Base-by-base conservation (phyloP, 371 early-diverging fungal genomes). In the Smittium mucronatum region DNA sequence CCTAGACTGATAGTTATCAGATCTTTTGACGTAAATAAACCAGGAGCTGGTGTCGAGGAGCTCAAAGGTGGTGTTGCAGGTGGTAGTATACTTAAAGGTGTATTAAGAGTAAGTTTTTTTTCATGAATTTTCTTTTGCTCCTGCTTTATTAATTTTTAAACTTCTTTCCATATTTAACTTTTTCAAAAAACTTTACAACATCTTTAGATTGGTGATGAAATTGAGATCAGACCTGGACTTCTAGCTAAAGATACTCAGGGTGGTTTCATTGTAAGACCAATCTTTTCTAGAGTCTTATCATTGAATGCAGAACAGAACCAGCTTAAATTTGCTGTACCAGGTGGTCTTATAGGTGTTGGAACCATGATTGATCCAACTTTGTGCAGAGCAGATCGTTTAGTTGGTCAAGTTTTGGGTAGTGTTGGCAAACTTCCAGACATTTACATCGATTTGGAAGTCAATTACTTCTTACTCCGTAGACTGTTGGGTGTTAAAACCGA, bases 21-120 rank as follows among this genome's bases (percentile, higher is more conserved):
- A 78, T 95, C 96, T 34, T 99, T 99, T 78, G 99, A 99, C 84
- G 94, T 99, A 75, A 99, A 99, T 86, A 98, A 97, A 83, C 99
- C 99, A 36, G 99, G 99, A 77, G 88, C 94, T 58, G 94, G 94
- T 76, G 89, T 97, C 34, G 86, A 87, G n/a, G 87, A 95, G 36
- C 87, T 99, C 70, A 90, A 90, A 80, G 99, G 99, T 79, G 99
- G 99, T 78, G 98, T 99, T 75, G 99, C 99, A 72, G 99, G 99
- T 83, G 99, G 99, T 47, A 93, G 93, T 70, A 95, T 99, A 75
- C 84, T 99, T 70, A 87, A 87, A 73, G 99, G 99, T 78, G 92
- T 94, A 2, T 80, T 99, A 70, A 92, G 88, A 78, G 58, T 68
- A n/a, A 68, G 63, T 63, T 21, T 21, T 35, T 34, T 21, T 34